Conservation (phyloP, 1,139 yeast species). For the Kazachstania sp. region DNA sequence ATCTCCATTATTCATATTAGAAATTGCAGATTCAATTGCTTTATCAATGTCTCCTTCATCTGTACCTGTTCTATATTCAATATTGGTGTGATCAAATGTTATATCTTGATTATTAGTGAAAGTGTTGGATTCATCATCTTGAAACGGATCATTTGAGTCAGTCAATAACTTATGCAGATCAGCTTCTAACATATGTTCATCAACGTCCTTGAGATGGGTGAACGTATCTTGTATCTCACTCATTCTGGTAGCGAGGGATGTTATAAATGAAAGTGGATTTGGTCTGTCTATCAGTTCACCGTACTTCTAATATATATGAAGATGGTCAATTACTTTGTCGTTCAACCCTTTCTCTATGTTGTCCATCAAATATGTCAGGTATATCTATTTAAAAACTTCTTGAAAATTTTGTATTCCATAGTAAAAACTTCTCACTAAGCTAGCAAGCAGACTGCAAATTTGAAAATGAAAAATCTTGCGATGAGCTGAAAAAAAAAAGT, state of each 20-base stretch:
- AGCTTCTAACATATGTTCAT: slow-evolving; percentile 1
- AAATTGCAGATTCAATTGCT: slow-evolving; percentile 16
- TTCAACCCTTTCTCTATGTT: too few species aligned
- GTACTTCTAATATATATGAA: too few species aligned
- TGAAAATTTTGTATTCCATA: neutral
- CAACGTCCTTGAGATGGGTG: neutral
- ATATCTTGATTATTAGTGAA: neutral
- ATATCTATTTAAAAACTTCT: neutral
- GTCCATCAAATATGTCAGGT: too few species aligned
- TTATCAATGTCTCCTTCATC: slow-evolving; percentile 9
- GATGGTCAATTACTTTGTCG: too few species aligned
- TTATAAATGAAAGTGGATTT: too few species aligned
- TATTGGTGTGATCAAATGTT: neutral
- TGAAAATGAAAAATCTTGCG: neutral
- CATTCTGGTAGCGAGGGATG: neutral
- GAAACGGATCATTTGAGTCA: slow-evolving; percentile 3
- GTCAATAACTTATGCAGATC: slow-evolving; percentile 3
- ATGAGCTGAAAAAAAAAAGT: neutral
- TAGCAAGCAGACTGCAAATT: too few species aligned
- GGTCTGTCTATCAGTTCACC: too few species aligned
- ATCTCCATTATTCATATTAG: slow-evolving; percentile 8
- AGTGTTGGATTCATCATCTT: neutral
- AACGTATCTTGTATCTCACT: neutral
- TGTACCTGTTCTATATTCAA: neutral
- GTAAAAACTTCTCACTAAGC: neutral